Evolutionary conservation across 306 rosid genomes (phyloP).

Genomic region (Quercus mongolica): DNA sequence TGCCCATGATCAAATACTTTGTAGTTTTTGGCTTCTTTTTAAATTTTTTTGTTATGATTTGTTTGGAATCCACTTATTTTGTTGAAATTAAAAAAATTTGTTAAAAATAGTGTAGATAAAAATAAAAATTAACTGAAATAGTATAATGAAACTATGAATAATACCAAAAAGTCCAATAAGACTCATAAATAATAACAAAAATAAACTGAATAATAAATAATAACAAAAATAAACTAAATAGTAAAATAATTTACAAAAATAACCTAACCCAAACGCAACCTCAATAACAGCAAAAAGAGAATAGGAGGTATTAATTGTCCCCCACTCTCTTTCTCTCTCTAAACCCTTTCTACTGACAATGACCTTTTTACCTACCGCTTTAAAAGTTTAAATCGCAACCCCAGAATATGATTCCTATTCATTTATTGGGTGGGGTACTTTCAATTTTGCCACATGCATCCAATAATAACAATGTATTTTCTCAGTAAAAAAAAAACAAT

Average conservation of each 20-base stretch:
- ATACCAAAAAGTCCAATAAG: rapidly evolving
- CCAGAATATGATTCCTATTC: not conserved
- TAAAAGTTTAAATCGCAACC: not conserved
- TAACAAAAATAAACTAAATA: too few relatives aligned
- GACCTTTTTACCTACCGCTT: not conserved
- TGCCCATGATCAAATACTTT: not conserved
- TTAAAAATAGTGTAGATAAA: rapidly evolving
- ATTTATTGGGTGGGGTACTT: not conserved
- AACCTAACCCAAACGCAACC: rapidly evolving
- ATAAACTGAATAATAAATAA: too few relatives aligned
- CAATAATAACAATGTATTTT: too few relatives aligned
- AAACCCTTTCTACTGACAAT: not conserved
- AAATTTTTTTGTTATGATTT: not conserved
- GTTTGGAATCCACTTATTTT: rapidly evolving
- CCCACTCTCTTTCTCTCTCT: not conserved
- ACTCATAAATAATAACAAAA: too few relatives aligned
- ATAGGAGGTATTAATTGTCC: not conserved
- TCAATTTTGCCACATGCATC: not conserved
- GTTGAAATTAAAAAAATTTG: rapidly evolving
- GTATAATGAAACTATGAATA: rapidly evolving
- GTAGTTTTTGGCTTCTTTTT: not conserved
- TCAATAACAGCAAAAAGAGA: too few relatives aligned
- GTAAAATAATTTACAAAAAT: rapidly evolving
- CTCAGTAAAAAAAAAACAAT: too few relatives aligned
- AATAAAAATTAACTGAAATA: too few relatives aligned